Conservation (phyloP, 371 early-diverging fungal genomes). For the Apophysomyces sp. region DNA sequence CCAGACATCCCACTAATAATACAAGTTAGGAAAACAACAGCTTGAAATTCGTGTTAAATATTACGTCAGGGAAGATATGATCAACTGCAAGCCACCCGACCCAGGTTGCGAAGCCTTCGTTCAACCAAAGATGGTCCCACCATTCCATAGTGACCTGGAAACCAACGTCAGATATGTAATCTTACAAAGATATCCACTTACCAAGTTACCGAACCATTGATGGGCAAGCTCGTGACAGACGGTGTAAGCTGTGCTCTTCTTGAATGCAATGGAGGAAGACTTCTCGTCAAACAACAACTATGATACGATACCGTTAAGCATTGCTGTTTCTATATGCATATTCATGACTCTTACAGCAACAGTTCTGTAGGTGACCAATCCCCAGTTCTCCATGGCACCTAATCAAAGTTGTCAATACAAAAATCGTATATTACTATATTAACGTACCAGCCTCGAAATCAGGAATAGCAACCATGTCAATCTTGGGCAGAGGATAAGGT, state of each 20-base stretch:
- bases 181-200: constrained; percentile 3
- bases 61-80: constrained; percentile 65
- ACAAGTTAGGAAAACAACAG: background rate
- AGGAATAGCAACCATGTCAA: constrained; percentile 90
- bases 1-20: constrained; percentile 66
- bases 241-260: constrained; percentile 81
- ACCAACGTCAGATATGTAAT: background rate
- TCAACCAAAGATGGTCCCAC: constrained; percentile 95
- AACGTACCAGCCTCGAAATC: constrained; percentile 75
- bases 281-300: constrained; percentile 72
- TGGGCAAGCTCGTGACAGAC: constrained; percentile 95
- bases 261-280: constrained; percentile 64
- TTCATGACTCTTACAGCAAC: constrained; percentile 38
- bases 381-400: constrained; percentile 93
- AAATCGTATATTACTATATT: background rate
- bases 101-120: constrained; percentile 96
- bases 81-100: constrained; percentile 84
- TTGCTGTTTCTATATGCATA: background rate
- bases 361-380: constrained; percentile 85
- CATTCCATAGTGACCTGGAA: constrained; percentile 64
- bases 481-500: constrained; percentile 85
- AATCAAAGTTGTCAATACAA: background rate
- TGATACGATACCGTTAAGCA: background rate
- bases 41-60: background rate
- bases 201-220: constrained; percentile 94